phyloP scores from a whole-genome alignment of 75 land plant genomes.

The Gnetum montanum region DNA sequence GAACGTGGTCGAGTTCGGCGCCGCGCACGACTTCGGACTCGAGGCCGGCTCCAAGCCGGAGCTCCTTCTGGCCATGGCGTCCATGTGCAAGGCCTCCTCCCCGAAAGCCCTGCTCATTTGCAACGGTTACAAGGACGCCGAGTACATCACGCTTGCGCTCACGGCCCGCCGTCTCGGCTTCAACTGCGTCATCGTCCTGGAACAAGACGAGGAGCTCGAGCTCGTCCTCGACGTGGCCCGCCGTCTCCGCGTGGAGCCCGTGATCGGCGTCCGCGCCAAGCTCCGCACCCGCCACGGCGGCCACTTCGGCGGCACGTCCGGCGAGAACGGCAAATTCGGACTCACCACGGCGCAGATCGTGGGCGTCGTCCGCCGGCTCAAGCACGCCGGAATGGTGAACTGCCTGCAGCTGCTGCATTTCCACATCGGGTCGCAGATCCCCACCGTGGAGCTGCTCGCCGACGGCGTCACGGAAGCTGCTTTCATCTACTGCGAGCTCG shows the following conservation, averaged over 20 bases:
- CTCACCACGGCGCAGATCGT: slow-evolving; percentile 64
- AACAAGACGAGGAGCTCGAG: slow-evolving; percentile 88
- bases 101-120: slow-evolving; percentile 65
- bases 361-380: slow-evolving; percentile 39
- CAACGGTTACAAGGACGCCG: slow-evolving; percentile 89
- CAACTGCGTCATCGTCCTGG: slow-evolving; percentile 80
- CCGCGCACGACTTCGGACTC: slow-evolving; percentile 55
- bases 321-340: slow-evolving; percentile 97
- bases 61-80: slow-evolving; percentile 76
- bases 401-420: slow-evolving; percentile 89
- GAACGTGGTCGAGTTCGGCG: slow-evolving; percentile 70
- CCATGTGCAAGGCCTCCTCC: slow-evolving; percentile 46
- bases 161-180: slow-evolving; percentile 48
- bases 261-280: slow-evolving; percentile 78
- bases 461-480: slow-evolving; percentile 89
- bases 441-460: slow-evolving; percentile 44
- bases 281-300: slow-evolving; percentile 84
- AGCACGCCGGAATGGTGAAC: slow-evolving; percentile 48
- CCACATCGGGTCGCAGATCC: slow-evolving; percentile 98
- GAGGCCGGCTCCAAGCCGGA: slow-evolving; percentile 98
- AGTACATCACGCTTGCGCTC: slow-evolving; percentile 72
- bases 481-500: slow-evolving; percentile 72
- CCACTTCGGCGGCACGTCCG: slow-evolving; percentile 90
- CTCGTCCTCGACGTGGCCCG: slow-evolving; percentile 40
- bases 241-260: slow-evolving; percentile 47